Base-by-base conservation (phyloP, 352 stramenopile genomes). In the Pythium folliculosum region DNA sequence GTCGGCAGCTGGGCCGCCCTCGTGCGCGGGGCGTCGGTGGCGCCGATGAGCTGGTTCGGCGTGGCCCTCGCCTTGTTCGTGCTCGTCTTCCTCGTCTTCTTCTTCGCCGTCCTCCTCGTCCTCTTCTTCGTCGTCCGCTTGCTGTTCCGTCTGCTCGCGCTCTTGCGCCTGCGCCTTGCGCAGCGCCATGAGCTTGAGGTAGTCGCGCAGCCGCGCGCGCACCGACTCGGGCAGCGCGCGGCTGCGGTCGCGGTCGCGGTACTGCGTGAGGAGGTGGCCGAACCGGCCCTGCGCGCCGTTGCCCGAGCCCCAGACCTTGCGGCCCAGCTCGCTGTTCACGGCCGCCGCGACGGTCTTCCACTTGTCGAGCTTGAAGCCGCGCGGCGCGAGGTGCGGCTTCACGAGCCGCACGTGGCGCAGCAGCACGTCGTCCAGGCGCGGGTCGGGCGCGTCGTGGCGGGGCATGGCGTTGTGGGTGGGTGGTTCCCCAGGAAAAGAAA, bases 341-440 rank as follows among this genome's bases (percentile, higher is more conserved):
- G 60, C 60, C 8, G 23, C 35, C 9, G 60, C 60, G 22, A 66
- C 35, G 0, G 51, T 57, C 0, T 25, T 37, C 60, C 60, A 66
- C 22, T 58, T 49, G 25, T 56, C 50, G 4, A 25, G 58, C 3
- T 38, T 48, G 49, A 66, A 66, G n/a, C 60, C 60, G 2, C 19
- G 45, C 16, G 25, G 12, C 25, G 60, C 60, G 37, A 66, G 60
- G 14, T 66, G 49, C 9, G 60, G 60, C 50, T 60, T 59, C 19
- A 66, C 49, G 19, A 66, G 35, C 7, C 60, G 60, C 22, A 66
- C 52, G 17, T 60, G 49, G 22, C 60, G 60, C 17, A 66, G 13
- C 16, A 66, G 37, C 35, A 23, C n/a, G 17, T 49, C 10, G 23
- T 66, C 60, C 21, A 21, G 16, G 12, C 35, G 48, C 4, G 49